Percentiles rank a stretch among this genome's conserved stretches.
phyloP scores from a whole-genome alignment of 768 basidiomycete species.

The Podaxis pistillaris region DNA sequence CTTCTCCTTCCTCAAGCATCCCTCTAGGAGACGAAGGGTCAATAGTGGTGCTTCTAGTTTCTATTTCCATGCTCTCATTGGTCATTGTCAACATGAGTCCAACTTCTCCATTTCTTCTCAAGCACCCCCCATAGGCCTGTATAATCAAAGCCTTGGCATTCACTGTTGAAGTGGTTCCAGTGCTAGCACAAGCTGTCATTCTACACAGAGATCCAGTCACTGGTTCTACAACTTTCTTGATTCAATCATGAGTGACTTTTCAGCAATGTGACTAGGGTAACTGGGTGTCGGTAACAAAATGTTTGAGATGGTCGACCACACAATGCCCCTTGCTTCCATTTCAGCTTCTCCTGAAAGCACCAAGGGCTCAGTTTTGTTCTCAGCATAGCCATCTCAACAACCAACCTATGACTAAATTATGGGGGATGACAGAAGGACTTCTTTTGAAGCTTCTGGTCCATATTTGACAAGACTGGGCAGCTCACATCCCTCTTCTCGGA shows the following conservation, averaged over 20 bases:
- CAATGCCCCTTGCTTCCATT: conserved; percentile 58
- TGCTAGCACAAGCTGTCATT: conserved; percentile 50
- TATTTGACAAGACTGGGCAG: conserved; percentile 64
- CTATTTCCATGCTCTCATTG: conserved; percentile 56
- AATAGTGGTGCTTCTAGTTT: conserved; percentile 80
- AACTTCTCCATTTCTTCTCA: conserved; percentile 50
- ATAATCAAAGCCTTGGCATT: conserved; percentile 59
- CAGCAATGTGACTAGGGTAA: conserved; percentile 53
- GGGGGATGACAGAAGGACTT: conserved; percentile 40
- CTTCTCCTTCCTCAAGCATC: conserved; percentile 55
- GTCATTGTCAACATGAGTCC: conserved; percentile 64
- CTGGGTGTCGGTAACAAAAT: conserved; percentile 86
- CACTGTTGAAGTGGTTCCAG: conserved; percentile 58
- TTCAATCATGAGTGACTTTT: conserved; percentile 64
- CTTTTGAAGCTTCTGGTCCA: conserved; percentile 46
- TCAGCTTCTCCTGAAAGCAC: conserved; percentile 53
- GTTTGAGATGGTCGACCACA: conserved; percentile 62
- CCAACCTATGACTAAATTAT: conserved; percentile 65
- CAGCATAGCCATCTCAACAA: conserved; percentile 13
- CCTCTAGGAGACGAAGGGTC: conserved; percentile 42
- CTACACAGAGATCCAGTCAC: conserved; percentile 49
- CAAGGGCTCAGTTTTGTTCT: not conserved
- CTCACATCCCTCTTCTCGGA: conserved; percentile 46
- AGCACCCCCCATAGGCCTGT: conserved; percentile 69
- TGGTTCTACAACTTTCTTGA: conserved; percentile 58